Evolutionary conservation across 352 stramenopile species (phyloP).

Genomic region (Blastocystis sp.): DNA sequence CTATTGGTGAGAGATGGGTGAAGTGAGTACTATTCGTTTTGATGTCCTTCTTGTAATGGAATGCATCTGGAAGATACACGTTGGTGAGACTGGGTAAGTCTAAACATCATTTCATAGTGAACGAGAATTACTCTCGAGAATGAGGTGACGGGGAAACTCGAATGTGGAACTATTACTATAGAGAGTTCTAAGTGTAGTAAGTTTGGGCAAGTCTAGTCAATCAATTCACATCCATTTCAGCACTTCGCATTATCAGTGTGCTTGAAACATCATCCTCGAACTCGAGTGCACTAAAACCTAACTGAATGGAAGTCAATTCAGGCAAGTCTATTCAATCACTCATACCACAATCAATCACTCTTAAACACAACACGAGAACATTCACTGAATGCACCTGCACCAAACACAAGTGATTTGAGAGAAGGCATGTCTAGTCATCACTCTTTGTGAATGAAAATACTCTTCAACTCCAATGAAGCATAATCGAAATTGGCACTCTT

Average conservation of each 20-base stretch:
- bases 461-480: neutral
- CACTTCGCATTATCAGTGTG: neutral
- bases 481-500: neutral
- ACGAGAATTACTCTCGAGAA: neutral
- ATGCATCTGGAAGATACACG: too few relatives aligned
- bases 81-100: neutral
- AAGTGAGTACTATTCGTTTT: too few relatives aligned
- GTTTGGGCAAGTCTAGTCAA: neutral
- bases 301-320: neutral
- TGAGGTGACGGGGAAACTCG: neutral
- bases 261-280: neutral
- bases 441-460: neutral
- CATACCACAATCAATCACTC: neutral
- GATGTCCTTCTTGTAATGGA: too few relatives aligned
- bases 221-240: neutral
- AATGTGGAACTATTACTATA: neutral
- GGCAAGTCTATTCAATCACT: neutral
- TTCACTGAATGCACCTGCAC: neutral
- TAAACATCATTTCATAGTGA: neutral
- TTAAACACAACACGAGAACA: neutral
- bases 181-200: neutral
- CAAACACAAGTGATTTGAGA: neutral
- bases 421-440: neutral
- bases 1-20: too few relatives aligned
- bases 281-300: neutral